These are phyloP conservation scores for Leccinum rimulosum DNA, from an alignment of 768 basidiomycete species.

Conservation along the genomic window DNA sequence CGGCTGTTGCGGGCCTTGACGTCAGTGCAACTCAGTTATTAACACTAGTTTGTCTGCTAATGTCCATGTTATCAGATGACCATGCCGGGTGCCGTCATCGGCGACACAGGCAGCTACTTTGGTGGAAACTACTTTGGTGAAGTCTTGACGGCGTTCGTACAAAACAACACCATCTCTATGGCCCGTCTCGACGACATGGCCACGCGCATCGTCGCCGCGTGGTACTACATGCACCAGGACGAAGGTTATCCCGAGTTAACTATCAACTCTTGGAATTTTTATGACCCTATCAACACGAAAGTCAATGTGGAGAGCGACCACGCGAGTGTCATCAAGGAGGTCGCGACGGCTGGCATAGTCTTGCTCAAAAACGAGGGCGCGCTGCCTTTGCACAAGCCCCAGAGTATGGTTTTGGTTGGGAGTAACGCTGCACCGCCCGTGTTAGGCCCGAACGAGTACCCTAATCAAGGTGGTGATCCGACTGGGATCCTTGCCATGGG, in stretches of 20 bases:
- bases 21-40: conserved; percentile 33
- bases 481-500: conserved; percentile 84
- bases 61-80: conserved; percentile 49
- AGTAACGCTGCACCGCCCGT: conserved; percentile 62
- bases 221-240: conserved; percentile 43
- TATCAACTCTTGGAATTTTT: conserved; percentile 26
- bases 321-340: conserved; percentile 48
- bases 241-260: conserved; percentile 25
- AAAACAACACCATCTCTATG: conserved; percentile 56
- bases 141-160: conserved; percentile 55
- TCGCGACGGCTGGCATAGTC: conserved; percentile 67
- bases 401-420: conserved; percentile 60
- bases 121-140: conserved; percentile 50
- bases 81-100: conserved; percentile 62
- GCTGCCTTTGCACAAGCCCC: conserved; percentile 58
- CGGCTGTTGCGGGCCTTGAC: conserved; percentile 61
- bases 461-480: conserved; percentile 56
- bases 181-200: conserved; percentile 68
- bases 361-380: conserved; percentile 63
- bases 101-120: conserved; percentile 29
- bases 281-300: conserved; percentile 37
- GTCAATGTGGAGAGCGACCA: conserved; percentile 62
- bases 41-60: background rate
- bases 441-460: conserved; percentile 68
- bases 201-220: conserved; percentile 67